Conservation (phyloP, 495 filamentous ascomycete genomes). For the Penicillium maclennaniae region DNA sequence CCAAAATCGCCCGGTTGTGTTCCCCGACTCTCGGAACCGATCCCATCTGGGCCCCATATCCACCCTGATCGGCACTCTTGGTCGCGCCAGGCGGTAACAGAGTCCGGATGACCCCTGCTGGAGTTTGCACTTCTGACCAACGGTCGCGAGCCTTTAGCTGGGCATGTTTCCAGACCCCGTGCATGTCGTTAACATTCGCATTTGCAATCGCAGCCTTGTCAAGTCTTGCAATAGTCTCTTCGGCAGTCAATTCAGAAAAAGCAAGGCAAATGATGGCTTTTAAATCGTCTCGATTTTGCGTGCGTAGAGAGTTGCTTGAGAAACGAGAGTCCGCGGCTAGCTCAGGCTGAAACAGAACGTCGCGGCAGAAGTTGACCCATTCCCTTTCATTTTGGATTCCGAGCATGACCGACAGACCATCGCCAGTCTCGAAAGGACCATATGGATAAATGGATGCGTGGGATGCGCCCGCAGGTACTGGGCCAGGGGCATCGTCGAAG, state of each 20-base stretch:
- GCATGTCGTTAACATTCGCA: conserved; percentile 49
- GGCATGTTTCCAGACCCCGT: conserved; percentile 46
- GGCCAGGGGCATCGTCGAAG: conserved; percentile 35
- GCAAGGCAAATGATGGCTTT: conserved; percentile 27
- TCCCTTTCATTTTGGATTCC: conserved; percentile 53
- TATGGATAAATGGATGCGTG: conserved; percentile 53
- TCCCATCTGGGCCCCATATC: conserved; percentile 27
- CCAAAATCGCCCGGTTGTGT: conserved; percentile 37
- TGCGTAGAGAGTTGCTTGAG: conserved; percentile 31
- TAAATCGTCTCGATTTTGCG: conserved; percentile 31
- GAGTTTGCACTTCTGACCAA: conserved; percentile 46
- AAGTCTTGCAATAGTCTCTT: conserved; percentile 29
- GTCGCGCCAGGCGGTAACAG: conserved; percentile 41
- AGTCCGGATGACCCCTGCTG: conserved; percentile 36
- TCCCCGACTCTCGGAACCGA: conserved; percentile 38
- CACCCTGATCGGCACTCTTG: conserved; percentile 10
- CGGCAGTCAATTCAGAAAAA: conserved; percentile 27
- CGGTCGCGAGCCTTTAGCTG: conserved; percentile 41
- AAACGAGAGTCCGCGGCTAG: conserved; percentile 35
- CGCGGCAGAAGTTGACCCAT: conserved; percentile 44
- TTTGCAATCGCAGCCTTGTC: conserved; percentile 43
- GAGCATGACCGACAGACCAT: conserved; percentile 47
- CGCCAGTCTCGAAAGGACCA: conserved; percentile 47
- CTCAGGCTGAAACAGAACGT: conserved; percentile 30
- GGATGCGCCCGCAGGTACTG: conserved; percentile 41